Percentiles rank a stretch among this genome's conserved stretches.
These are phyloP conservation scores for Botrytis medusae DNA, from an alignment of 2,329 filamentous ascomycete species.

Conservation along the genomic window DNA sequence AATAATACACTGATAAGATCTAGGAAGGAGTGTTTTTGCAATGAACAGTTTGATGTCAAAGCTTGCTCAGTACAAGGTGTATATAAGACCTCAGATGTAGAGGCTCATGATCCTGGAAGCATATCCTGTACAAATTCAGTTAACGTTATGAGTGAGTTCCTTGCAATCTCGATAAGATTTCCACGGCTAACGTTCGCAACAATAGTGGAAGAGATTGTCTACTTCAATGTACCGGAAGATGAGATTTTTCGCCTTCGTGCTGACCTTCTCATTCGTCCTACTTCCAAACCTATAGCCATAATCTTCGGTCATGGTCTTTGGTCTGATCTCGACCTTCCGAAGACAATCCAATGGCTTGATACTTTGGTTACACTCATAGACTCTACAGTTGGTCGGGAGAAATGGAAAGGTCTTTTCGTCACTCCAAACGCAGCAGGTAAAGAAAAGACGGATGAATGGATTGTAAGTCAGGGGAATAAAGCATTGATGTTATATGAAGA, in stretches of 20 bases:
- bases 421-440: conserved; percentile 49
- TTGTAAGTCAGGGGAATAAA: conserved; percentile 50
- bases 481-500: conserved; percentile 49
- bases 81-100: conserved; percentile 48
- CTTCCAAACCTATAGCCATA: conserved; percentile 42
- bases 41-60: conserved; percentile 50
- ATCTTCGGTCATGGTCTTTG: conserved; percentile 50
- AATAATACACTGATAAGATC: neutral
- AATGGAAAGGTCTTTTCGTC: conserved; percentile 40
- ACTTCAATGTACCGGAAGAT: conserved; percentile 44
- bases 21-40: conserved; percentile 48
- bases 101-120: conserved; percentile 45
- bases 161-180: too few relatives aligned
- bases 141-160: conserved; percentile 41
- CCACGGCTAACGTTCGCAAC: neutral
- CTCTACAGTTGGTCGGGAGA: conserved; percentile 16
- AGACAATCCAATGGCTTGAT: conserved; percentile 46
- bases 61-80: conserved; percentile 51
- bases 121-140: conserved; percentile 44
- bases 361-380: conserved; percentile 40
- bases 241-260: conserved; percentile 44
- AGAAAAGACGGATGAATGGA: conserved; percentile 48
- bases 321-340: conserved; percentile 47
- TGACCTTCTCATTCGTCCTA: conserved; percentile 37
- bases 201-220: conserved; percentile 45